phyloP scores from a whole-genome alignment of 257 asterid species.

The Mitragyna speciosa region DNA sequence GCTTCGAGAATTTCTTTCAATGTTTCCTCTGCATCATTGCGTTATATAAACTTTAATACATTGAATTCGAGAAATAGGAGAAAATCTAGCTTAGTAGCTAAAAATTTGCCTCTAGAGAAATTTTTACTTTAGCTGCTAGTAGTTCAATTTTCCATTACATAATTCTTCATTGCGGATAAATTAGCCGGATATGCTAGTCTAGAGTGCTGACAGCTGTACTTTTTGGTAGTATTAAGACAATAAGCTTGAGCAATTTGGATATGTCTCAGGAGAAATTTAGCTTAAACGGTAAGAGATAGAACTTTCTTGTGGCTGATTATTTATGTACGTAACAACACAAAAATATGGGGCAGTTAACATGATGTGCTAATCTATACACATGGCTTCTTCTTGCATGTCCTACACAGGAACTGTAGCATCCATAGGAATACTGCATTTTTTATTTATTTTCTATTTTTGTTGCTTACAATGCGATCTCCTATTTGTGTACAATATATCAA shows the following conservation, averaged over 20 bases:
- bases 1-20: background rate
- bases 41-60: background rate
- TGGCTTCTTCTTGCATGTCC: background rate
- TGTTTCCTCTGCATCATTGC: background rate
- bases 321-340: background rate
- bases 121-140: background rate
- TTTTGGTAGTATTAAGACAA: background rate
- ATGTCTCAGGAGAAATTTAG: background rate
- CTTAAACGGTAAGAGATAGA: background rate
- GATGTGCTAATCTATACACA: background rate
- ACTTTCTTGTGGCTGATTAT: background rate
- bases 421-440: background rate
- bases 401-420: background rate
- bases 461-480: background rate
- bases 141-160: background rate
- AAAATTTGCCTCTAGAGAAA: background rate
- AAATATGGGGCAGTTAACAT: background rate
- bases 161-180: background rate
- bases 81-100: background rate
- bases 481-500: slow-evolving; percentile 12
- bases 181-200: background rate
- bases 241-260: background rate
- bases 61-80: background rate
- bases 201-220: background rate
- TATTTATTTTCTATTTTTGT: background rate